Evolutionary conservation across 352 stramenopile genomes (phyloP).

Genomic region (Phytophthora chlamydospora): DNA sequence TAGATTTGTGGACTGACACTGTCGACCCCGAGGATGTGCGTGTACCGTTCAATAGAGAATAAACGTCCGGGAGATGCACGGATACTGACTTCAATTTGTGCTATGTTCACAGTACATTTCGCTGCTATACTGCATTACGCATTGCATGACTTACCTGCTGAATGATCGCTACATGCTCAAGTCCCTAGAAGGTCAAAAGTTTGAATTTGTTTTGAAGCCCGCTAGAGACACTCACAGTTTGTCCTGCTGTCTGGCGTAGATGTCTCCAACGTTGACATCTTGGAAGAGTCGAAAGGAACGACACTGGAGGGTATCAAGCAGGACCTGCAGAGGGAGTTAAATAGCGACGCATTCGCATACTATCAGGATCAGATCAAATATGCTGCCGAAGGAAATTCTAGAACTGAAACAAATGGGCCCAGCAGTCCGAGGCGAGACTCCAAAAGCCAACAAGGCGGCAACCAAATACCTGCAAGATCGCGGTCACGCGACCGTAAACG

Average conservation of each 20-base stretch:
- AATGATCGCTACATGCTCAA: conserved; percentile 58
- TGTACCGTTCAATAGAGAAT: conserved; percentile 2
- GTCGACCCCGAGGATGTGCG: conserved; percentile 69
- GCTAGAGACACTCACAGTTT: background rate
- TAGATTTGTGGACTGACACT: conserved; percentile 74
- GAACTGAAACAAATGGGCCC: background rate
- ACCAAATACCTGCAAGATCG: background rate
- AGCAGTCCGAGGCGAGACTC: conserved; percentile 8
- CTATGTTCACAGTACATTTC: conserved; percentile 63
- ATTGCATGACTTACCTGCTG: conserved; percentile 62
- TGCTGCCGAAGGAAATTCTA: conserved; percentile 19
- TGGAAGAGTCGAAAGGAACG: conserved; percentile 56
- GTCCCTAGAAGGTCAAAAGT: conserved; percentile 44
- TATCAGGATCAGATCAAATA: conserved; percentile 48
- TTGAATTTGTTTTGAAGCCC: background rate
- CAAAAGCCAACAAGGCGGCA: conserved; percentile 4
- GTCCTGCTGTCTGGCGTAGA: conserved; percentile 35
- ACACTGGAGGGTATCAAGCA: conserved; percentile 52
- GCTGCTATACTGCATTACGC: conserved; percentile 78
- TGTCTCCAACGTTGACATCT: conserved; percentile 58
- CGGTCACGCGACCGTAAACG: conserved; percentile 20
- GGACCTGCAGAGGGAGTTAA: conserved; percentile 56
- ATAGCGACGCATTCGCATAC: conserved; percentile 41
- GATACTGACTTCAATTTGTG: too few relatives aligned
- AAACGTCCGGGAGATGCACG: too few relatives aligned